Evolutionary conservation across 148 eudicot genomes (phyloP), one percentile per base, ranked within the genome.

Genomic region (Rhododendron williamsianum): DNA sequence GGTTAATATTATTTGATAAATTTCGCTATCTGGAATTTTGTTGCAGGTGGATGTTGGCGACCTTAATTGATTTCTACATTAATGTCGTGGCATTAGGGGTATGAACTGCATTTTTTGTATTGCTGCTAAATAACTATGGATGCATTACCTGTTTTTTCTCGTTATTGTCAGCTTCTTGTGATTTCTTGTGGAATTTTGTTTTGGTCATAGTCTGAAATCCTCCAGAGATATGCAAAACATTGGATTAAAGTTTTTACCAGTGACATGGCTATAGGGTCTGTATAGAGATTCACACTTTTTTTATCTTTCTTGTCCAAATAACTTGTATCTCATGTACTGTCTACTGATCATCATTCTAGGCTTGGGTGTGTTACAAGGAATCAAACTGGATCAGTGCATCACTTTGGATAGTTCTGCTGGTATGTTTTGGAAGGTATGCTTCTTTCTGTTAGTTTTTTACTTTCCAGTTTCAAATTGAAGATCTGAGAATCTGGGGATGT

Each of bases 281-380:
- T 16, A 23, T 78, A 21, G 33, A 43, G 11, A 43, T 76, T 16
- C 25, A 9, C n/a, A 10, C 2, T 78, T 52, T 38, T 38, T 33
- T 54, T 80, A 3, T 16, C 33, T 51, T 52, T 52, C 27, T 27
- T 48, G 21, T 41, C 12, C 38, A 74, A 52, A 33, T 27, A 36
- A 25, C 6, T 78, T 54, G 43, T 46, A 35, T 76, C 45, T 43
- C 43, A 38, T 72, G 27, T 84, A 80, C 48, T 80, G 69, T 80
- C 23, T 56, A 9, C 82, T 81, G 30, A 21, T 73, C 84, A 48
- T 51, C 38, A 7, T 83, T 11, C 63, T 91, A 95, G 98, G 91
- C 87, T n/a, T 95, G 98, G 98, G 87, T 95, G 85, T 51, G 88
- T 85, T 95, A 95, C 91, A 95, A 93, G 90, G 97, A 94, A 89